Evolutionary conservation across 2,329 filamentous ascomycete species (phyloP).

Genomic region (Monosporascus sp.): DNA sequence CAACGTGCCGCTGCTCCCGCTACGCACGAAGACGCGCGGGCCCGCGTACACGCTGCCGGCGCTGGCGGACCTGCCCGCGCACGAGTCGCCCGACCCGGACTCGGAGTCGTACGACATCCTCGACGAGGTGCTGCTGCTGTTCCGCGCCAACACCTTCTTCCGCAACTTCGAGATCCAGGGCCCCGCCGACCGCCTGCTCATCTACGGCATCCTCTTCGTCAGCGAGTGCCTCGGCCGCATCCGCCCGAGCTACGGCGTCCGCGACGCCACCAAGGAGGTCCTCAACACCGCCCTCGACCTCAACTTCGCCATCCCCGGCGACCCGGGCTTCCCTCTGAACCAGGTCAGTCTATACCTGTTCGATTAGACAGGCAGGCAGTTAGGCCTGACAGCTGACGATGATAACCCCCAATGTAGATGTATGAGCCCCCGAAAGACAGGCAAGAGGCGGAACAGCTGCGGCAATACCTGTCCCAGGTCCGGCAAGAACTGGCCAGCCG

Average conservation of each 20-base stretch:
- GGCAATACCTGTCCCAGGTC: slow-evolving; percentile 87
- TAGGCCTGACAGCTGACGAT: background rate
- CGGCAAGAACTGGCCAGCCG: slow-evolving; percentile 83
- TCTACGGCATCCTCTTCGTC: slow-evolving; percentile 94
- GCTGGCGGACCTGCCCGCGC: slow-evolving; percentile 53
- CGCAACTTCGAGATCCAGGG: slow-evolving; percentile 99
- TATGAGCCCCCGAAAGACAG: slow-evolving; percentile 85
- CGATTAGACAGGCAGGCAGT: background rate
- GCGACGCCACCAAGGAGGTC: slow-evolving; percentile 64
- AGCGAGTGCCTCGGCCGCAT: slow-evolving; percentile 88
- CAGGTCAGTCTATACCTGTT: slow-evolving; percentile 49
- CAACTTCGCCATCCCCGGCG: slow-evolving; percentile 91
- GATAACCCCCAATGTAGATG: slow-evolving; percentile 44
- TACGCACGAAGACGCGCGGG: slow-evolving; percentile 92
- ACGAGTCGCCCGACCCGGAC: slow-evolving; percentile 70
- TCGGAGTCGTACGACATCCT: slow-evolving; percentile 93
- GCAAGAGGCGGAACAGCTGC: slow-evolving; percentile 81
- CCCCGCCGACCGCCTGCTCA: slow-evolving; percentile 84
- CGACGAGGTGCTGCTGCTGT: slow-evolving; percentile 86
- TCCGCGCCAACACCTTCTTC: slow-evolving; percentile 98
- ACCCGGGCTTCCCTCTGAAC: slow-evolving; percentile 88
- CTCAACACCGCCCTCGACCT: slow-evolving; percentile 86
- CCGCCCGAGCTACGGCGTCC: slow-evolving; percentile 62
- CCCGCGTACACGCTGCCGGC: slow-evolving; percentile 78
- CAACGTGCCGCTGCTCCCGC: slow-evolving; percentile 90